Conservation (phyloP, 2,329 filamentous ascomycete species). For the Periglandula ipomoeae region DNA sequence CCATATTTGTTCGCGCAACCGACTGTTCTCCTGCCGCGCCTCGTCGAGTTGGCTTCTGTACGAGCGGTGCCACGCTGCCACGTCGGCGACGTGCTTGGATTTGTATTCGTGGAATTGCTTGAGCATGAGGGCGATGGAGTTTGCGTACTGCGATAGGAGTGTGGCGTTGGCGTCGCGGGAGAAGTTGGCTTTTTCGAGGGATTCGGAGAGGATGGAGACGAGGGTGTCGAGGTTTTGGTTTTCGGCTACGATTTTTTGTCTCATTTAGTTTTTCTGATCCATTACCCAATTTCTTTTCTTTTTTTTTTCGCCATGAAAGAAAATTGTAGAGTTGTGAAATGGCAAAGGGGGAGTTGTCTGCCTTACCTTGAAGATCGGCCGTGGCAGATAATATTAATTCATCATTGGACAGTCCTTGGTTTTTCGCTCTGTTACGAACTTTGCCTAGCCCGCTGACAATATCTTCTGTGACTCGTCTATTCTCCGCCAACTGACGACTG, state of each 20-base stretch:
- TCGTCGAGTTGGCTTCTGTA: conserved; percentile 58
- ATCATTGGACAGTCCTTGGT: conserved; percentile 45
- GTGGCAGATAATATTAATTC: conserved; percentile 47
- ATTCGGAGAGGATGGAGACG: conserved; percentile 51
- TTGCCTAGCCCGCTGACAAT: conserved; percentile 55
- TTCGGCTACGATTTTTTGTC: too few species aligned
- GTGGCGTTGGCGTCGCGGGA: conserved; percentile 52
- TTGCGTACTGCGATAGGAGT: conserved; percentile 49
- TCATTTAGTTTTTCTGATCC: too few species aligned
- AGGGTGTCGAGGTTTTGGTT: conserved; percentile 51
- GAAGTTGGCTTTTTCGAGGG: conserved; percentile 52
- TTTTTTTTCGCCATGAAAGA: too few species aligned
- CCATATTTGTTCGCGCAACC: conserved; percentile 56
- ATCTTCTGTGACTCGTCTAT: conserved; percentile 51
- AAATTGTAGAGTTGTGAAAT: background rate
- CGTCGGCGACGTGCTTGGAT: conserved; percentile 50
- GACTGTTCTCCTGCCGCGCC: conserved; percentile 54
- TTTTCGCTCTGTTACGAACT: conserved; percentile 47
- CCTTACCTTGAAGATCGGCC: conserved; percentile 47
- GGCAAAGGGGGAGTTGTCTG: background rate
- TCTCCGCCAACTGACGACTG: conserved; percentile 53
- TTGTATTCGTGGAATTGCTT: conserved; percentile 60
- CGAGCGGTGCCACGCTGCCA: conserved; percentile 55
- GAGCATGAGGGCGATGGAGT: conserved; percentile 47
- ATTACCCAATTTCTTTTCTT: too few species aligned